Percentiles rank a stretch among this genome's conserved stretches.
Conservation (phyloP, 2,329 filamentous ascomycete genomes). For the Xylariaceae sp. region DNA sequence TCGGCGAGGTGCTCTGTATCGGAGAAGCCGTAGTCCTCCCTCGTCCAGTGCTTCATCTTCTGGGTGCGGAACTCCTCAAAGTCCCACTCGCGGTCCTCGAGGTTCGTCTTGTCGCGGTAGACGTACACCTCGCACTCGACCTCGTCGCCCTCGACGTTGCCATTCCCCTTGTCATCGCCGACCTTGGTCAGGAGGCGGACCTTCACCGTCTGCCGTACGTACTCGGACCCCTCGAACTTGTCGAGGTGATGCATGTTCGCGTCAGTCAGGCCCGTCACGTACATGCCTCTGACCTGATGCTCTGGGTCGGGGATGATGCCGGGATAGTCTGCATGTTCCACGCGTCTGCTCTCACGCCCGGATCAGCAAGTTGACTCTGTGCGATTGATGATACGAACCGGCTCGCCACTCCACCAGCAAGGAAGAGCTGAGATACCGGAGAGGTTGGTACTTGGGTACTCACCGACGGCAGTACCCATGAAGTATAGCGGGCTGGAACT, state of each 20-base stretch:
- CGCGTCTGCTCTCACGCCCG: too few relatives aligned
- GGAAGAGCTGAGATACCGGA: too few relatives aligned
- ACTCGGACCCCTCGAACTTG: constrained; percentile 70
- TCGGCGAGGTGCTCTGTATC: constrained; percentile 28
- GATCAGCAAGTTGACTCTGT: too few relatives aligned
- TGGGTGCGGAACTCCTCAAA: constrained; percentile 75
- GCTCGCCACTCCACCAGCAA: too few relatives aligned
- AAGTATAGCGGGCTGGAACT: constrained; percentile 69
- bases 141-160: constrained; percentile 40
- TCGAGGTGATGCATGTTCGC: constrained; percentile 73
- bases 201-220: constrained; percentile 32
- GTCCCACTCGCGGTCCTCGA: constrained; percentile 81
- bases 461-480: constrained; percentile 60
- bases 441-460: too few relatives aligned
- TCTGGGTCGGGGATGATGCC: constrained; percentile 58
- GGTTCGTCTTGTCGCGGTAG: constrained; percentile 41
- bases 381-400: too few relatives aligned
- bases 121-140: constrained; percentile 60
- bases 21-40: constrained; percentile 44
- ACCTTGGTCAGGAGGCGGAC: constrained; percentile 34
- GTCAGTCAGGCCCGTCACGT: constrained; percentile 72
- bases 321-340: constrained; percentile 70
- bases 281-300: constrained; percentile 64
- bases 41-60: constrained; percentile 55
- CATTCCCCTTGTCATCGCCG: constrained; percentile 35